Evolutionary conservation across 108 stramenopile species (phyloP).

Genomic region (Nitzschia putrida): DNA sequence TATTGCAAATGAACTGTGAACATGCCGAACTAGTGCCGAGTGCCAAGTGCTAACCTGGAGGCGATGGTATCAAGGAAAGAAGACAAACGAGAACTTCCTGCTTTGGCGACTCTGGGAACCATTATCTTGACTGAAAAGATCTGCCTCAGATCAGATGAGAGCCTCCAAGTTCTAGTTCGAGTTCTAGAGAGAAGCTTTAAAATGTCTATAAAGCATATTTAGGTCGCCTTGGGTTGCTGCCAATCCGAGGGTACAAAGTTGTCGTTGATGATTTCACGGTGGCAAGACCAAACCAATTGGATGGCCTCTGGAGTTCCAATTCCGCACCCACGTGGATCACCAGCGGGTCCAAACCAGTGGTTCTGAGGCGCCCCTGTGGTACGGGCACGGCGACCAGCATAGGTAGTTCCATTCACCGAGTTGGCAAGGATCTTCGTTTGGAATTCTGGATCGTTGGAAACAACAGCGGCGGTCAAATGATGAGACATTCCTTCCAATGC

Average conservation of each 20-base stretch:
- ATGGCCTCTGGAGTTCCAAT: slow-evolving; percentile 99
- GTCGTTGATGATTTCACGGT: slow-evolving; percentile 97
- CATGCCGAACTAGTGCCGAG: too few species aligned
- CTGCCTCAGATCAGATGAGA: too few species aligned
- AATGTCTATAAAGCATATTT: background rate
- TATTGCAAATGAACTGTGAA: too few species aligned
- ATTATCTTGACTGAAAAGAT: too few species aligned
- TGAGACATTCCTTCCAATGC: slow-evolving; percentile 93
- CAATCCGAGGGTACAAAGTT: slow-evolving; percentile 68
- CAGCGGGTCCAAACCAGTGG: slow-evolving; percentile 98
- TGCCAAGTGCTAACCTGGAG: too few species aligned
- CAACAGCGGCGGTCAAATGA: slow-evolving; percentile 97
- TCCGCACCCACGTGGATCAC: slow-evolving; percentile 89
- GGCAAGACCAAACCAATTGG: slow-evolving; percentile 95
- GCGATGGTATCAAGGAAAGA: too few species aligned
- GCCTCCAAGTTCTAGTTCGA: too few species aligned
- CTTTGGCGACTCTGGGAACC: too few species aligned
- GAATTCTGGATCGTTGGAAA: slow-evolving; percentile 91
- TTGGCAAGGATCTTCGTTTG: slow-evolving; percentile 79
- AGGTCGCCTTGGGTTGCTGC: slow-evolving; percentile 35
- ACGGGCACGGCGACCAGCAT: slow-evolving; percentile 91
- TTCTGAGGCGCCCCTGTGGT: slow-evolving; percentile 99
- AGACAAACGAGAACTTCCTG: too few species aligned
- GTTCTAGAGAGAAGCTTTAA: too few species aligned
- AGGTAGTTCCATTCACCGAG: slow-evolving; percentile 98